These are phyloP conservation scores for Penicillium palitans DNA, from an alignment of 2,329 filamentous ascomycete species.

Conservation along the genomic window DNA sequence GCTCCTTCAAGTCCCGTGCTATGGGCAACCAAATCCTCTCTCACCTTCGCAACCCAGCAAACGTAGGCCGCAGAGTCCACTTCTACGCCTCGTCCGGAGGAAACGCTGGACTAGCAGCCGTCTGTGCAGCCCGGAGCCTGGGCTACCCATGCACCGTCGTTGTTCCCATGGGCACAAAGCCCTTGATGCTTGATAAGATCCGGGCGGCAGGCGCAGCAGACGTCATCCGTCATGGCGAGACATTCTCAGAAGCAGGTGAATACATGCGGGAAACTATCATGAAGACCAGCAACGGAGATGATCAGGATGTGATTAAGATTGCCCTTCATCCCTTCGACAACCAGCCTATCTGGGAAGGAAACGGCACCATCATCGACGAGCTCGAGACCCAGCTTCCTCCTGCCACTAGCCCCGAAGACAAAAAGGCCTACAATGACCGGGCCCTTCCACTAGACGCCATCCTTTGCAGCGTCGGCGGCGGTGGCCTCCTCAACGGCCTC, in stretches of 20 bases:
- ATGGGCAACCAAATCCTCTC: constrained; percentile 70
- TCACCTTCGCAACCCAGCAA: constrained; percentile 44
- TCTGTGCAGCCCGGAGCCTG: constrained; percentile 67
- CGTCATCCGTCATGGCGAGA: constrained; percentile 67
- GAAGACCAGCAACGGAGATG: constrained; percentile 27
- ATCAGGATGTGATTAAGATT: constrained; percentile 40
- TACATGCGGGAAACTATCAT: constrained; percentile 60
- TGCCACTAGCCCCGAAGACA: constrained; percentile 34
- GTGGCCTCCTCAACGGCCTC: constrained; percentile 75
- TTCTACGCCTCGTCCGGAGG: constrained; percentile 82
- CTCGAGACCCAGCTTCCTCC: constrained; percentile 43
- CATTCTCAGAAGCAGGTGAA: constrained; percentile 68
- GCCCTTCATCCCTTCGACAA: constrained; percentile 49
- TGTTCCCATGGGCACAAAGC: constrained; percentile 65
- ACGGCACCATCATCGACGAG: constrained; percentile 48
- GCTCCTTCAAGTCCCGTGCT: constrained; percentile 80
- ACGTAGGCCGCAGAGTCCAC: constrained; percentile 53
- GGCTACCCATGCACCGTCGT: constrained; percentile 71
- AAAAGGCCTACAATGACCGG: constrained; percentile 28
- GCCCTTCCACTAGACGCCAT: constrained; percentile 62
- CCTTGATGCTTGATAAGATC: constrained; percentile 71
- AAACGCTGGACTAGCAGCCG: constrained; percentile 81
- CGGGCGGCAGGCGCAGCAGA: constrained; percentile 62
- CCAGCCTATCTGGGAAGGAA: constrained; percentile 49
- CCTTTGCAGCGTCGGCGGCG: constrained; percentile 77